Conservation (phyloP, 2,329 filamentous ascomycete species). For the Pseudohalonectria lignicola region DNA sequence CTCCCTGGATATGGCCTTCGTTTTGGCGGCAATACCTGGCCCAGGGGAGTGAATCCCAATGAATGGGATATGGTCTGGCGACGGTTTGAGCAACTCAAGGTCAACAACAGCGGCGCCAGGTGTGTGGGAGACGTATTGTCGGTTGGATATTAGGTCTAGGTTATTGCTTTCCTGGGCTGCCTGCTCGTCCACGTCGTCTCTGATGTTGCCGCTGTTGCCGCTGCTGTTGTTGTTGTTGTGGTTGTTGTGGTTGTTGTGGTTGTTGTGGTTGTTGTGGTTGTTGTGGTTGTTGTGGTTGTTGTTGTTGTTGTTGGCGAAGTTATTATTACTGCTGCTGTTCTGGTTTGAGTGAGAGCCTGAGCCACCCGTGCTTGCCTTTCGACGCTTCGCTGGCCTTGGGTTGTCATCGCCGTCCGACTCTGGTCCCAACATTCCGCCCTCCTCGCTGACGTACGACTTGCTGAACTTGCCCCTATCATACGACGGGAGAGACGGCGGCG, state of each 20-base stretch:
- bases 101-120: slow-evolving; percentile 49
- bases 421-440: slow-evolving; percentile 56
- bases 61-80: slow-evolving; percentile 51
- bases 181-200: background rate
- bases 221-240: too few species aligned
- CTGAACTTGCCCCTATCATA: slow-evolving; percentile 44
- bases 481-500: slow-evolving; percentile 37
- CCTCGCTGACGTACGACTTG: slow-evolving; percentile 58
- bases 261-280: too few species aligned
- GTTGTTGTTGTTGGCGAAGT: background rate
- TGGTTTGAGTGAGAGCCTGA: slow-evolving; percentile 24
- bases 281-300: too few species aligned
- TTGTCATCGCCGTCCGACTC: slow-evolving; percentile 48
- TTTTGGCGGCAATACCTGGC: slow-evolving; percentile 47
- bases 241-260: too few species aligned
- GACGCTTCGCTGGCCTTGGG: slow-evolving; percentile 32
- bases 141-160: slow-evolving; percentile 33
- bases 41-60: slow-evolving; percentile 63
- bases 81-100: slow-evolving; percentile 46
- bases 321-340: slow-evolving; percentile 4
- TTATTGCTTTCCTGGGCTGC: slow-evolving; percentile 5
- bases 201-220: background rate
- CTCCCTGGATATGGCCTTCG: slow-evolving; percentile 62
- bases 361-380: slow-evolving; percentile 29
- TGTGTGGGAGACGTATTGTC: slow-evolving; percentile 50